Percentiles rank a stretch among this genome's conserved stretches.
These are phyloP conservation scores for Bombardia bombarda DNA, from an alignment of 495 filamentous ascomycete species.

Conservation along the genomic window DNA sequence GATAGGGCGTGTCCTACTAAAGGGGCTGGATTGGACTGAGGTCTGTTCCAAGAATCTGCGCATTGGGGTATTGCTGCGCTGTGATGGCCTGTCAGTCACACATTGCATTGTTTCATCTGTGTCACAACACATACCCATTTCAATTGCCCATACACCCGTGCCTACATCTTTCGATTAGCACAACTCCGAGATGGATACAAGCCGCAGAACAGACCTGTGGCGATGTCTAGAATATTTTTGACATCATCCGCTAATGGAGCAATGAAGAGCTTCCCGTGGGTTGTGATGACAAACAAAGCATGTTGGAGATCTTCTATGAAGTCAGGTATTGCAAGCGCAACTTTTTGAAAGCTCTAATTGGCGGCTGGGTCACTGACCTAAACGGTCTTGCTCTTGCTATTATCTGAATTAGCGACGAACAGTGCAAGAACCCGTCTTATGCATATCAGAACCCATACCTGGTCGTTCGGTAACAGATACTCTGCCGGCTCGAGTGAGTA, in stretches of 20 bases:
- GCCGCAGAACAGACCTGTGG: conserved; percentile 16
- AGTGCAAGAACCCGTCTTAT: too few species aligned
- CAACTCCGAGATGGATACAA: background rate
- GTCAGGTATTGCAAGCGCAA: background rate
- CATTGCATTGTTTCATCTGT: background rate
- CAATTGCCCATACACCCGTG: conserved; percentile 31
- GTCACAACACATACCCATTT: background rate
- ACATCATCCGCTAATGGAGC: conserved; percentile 28
- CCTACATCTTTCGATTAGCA: conserved; percentile 13
- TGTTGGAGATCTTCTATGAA: conserved; percentile 27
- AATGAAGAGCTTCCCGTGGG: conserved; percentile 29
- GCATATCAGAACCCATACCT: too few species aligned
- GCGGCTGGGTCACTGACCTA: conserved; percentile 18
- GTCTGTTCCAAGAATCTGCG: conserved; percentile 31
- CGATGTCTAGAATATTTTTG: conserved; percentile 29
- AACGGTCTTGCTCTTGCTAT: conserved; percentile 34
- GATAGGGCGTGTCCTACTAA: conserved; percentile 19
- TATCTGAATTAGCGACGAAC: too few species aligned
- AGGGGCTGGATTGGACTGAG: conserved; percentile 37
- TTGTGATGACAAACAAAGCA: conserved; percentile 29
- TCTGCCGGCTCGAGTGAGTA: conserved; percentile 6
- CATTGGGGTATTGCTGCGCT: conserved; percentile 16
- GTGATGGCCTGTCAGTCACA: conserved; percentile 1
- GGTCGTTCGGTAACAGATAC: conserved; percentile 16
- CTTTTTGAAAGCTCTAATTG: background rate